phyloP scores from a whole-genome alignment of 2,329 filamentous ascomycete species.

The Phialophora expanda region DNA sequence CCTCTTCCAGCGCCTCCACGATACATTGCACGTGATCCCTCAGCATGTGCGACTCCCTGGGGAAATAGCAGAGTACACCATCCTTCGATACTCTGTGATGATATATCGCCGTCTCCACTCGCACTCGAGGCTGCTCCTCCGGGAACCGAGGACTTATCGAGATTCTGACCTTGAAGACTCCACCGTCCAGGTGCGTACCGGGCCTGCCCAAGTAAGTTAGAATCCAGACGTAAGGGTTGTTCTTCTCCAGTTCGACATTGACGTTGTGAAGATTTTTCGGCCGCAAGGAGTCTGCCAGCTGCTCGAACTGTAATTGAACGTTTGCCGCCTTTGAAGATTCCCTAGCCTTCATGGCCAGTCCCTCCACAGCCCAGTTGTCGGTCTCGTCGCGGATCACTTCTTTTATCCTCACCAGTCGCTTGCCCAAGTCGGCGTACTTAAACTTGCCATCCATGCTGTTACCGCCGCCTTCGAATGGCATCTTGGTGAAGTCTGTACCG shows the following conservation, averaged over 20 bases:
- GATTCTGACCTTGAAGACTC: slow-evolving; percentile 81
- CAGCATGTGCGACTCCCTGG: slow-evolving; percentile 73
- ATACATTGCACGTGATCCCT: slow-evolving; percentile 83
- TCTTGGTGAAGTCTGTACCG: slow-evolving; percentile 70
- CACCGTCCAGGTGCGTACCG: slow-evolving; percentile 92
- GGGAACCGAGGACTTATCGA: slow-evolving; percentile 84
- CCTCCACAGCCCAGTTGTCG: slow-evolving; percentile 71
- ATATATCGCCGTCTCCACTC: slow-evolving; percentile 79
- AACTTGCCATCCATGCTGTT: slow-evolving; percentile 90
- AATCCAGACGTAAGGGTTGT: slow-evolving; percentile 87
- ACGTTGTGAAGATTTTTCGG: slow-evolving; percentile 71
- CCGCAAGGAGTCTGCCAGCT: slow-evolving; percentile 77
- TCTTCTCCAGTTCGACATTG: slow-evolving; percentile 75
- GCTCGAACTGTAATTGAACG: slow-evolving; percentile 81
- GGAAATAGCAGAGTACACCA: slow-evolving; percentile 81
- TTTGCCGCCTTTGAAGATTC: slow-evolving; percentile 80
- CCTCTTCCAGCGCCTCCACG: slow-evolving; percentile 81
- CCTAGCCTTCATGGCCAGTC: slow-evolving; percentile 64
- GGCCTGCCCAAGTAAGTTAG: slow-evolving; percentile 88
- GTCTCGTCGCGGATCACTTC: slow-evolving; percentile 74
- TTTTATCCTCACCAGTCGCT: slow-evolving; percentile 71
- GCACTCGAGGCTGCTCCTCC: slow-evolving; percentile 82
- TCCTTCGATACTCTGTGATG: slow-evolving; percentile 84
- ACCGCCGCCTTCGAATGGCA: slow-evolving; percentile 80
- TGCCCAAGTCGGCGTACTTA: slow-evolving; percentile 75